Conservation (phyloP, 2,329 filamentous ascomycete species). For the Neonectria sp. region DNA sequence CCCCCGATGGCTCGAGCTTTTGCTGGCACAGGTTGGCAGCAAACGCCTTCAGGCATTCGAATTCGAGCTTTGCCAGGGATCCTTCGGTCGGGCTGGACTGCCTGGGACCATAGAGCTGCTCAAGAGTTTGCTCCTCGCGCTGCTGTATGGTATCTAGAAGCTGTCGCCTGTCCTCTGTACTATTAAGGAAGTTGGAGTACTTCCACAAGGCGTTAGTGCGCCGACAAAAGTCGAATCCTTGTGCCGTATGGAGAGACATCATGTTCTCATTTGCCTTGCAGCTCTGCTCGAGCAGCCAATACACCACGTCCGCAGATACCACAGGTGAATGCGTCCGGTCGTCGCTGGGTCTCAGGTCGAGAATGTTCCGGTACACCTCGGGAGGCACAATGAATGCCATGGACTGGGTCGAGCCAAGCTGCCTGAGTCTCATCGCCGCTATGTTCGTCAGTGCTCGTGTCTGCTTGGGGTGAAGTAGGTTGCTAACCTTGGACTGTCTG, state of each 20-base stretch:
- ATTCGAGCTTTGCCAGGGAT: neutral
- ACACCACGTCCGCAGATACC: conserved; percentile 51
- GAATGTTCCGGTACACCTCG: conserved; percentile 74
- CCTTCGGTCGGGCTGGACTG: conserved; percentile 13
- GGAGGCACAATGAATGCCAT: conserved; percentile 70
- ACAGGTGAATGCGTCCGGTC: conserved; percentile 20
- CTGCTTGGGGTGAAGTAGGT: neutral
- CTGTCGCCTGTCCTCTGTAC: conserved; percentile 50
- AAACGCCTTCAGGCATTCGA: neutral
- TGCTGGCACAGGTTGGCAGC: neutral
- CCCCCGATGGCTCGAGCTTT: neutral
- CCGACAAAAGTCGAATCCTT: conserved; percentile 73
- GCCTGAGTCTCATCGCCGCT: conserved; percentile 77
- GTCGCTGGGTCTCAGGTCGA: conserved; percentile 54
- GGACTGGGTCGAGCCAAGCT: conserved; percentile 69
- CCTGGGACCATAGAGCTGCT: conserved; percentile 68
- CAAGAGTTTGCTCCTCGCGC: conserved; percentile 69
- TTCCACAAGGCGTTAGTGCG: conserved; percentile 65
- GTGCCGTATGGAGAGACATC: conserved; percentile 70
- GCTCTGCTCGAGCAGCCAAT: conserved; percentile 76
- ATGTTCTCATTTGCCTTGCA: conserved; percentile 73
- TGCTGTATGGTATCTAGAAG: conserved; percentile 55
- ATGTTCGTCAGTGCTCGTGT: conserved; percentile 3
- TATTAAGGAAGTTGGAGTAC: conserved; percentile 58
- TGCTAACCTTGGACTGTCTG: conserved; percentile 70